Evolutionary conservation across 1,139 yeast species (phyloP).

Genomic region (Diutina siamensis): DNA sequence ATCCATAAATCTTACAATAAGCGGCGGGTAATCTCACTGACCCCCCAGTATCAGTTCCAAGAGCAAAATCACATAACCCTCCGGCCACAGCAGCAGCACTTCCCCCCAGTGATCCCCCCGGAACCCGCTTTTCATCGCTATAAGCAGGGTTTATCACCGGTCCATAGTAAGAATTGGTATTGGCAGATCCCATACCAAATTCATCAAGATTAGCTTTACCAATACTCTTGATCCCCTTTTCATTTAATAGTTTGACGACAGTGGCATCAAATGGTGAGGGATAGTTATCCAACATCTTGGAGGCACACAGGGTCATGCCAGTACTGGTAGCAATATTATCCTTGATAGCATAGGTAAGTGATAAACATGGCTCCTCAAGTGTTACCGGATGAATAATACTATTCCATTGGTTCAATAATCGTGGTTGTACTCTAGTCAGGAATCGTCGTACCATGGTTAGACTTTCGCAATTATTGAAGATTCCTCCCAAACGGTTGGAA

Average conservation of each 20-base stretch:
- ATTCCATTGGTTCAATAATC: background rate
- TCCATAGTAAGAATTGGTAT: conserved; percentile 49
- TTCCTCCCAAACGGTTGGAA: too few relatives aligned
- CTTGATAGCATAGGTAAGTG: conserved; percentile 37
- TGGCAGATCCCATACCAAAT: conserved; percentile 91
- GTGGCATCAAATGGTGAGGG: conserved; percentile 78
- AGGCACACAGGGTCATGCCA: conserved; percentile 67
- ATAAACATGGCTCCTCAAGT: background rate
- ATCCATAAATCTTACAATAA: conserved; percentile 73
- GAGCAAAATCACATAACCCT: conserved; percentile 46
- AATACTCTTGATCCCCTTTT: conserved; percentile 40
- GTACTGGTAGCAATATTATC: conserved; percentile 67
- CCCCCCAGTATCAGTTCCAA: conserved; percentile 98
- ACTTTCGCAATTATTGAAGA: background rate
- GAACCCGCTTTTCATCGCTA: conserved; percentile 21
- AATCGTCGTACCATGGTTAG: background rate
- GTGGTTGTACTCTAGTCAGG: background rate
- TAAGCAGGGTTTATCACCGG: conserved; percentile 57
- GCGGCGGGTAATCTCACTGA: conserved; percentile 88
- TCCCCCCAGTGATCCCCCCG: conserved; percentile 97
- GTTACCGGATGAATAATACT: background rate
- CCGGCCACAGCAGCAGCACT: conserved; percentile 86
- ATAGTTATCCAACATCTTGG: conserved; percentile 47
- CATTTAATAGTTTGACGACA: conserved; percentile 41
- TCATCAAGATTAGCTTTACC: conserved; percentile 96